Evolutionary conservation across 768 basidiomycete genomes (phyloP), one percentile per base, ranked within the genome.

Genomic region (Botryobasidium botryosum): DNA sequence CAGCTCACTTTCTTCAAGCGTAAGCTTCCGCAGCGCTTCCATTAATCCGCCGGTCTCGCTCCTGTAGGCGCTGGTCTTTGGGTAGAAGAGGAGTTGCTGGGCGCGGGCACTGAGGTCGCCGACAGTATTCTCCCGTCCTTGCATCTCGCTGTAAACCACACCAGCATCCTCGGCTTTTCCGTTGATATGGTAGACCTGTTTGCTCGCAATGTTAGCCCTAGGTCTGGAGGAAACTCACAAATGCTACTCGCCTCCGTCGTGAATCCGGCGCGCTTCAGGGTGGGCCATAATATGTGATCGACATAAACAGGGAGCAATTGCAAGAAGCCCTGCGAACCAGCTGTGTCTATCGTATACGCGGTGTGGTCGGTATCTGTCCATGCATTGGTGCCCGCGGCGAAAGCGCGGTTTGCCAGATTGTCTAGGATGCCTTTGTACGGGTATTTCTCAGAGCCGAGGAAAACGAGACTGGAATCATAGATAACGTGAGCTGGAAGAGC

Each of bases 351-450:
- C 7, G 94, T 97, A 59, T 96, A 99, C 6, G 86, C 86, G 37
- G 91, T 94, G 56, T 94, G 79, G 56, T 88, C 86, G 35, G 74
- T 90, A 56, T 84, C 92, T 3, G 94, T 97, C 94, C 92, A 99
- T 1, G 61, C 60, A 21, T 57, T 60, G 6, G 81, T 86, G 27
- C 85, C 86, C 50, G 83, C 75, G 5, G 86, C 82, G 58, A 91
- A 88, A 17, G 86, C 86, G 45, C 90, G 75, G 59, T 96, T 97
- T 2, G 94, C 94, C 18, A 99, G 69, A 46, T 84, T 77, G 63
- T 97, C 92, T 44, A 99, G 73, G 43, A 96, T 78, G 18, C 91
- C 92, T 59, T 97, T 96, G 69, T 85, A 86, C 0, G 92, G 91
- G 56, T 88, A 97, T 53, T 83, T 78, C 56, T 92, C 78, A 0